Evolutionary conservation across 2,329 filamentous ascomycete genomes (phyloP), one percentile per base, ranked within the genome.

Genomic region (Emmonsiellopsis sp.): DNA sequence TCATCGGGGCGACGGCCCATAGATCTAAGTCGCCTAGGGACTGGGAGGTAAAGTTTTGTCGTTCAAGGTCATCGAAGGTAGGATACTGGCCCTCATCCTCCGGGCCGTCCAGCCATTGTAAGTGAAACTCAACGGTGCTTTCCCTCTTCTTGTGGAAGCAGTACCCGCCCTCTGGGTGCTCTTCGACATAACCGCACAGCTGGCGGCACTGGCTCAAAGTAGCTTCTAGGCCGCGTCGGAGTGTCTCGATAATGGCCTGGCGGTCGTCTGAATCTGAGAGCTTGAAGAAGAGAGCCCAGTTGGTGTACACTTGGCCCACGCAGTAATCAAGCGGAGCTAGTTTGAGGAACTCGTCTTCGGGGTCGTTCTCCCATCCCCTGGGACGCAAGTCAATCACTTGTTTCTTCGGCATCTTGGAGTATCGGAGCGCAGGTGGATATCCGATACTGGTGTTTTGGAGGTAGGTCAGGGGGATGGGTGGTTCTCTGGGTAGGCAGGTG

Each of bases 281-380:
- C 5, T 61, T 62, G 57, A 74, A 74, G 55, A 73, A 73, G 0
- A 74, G 53, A 0, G 67, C 67, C 21, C 69, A 74, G 55, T 69
- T 70, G 49, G 66, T 72, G 56, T 71, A 74, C 14, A 36, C 21
- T 11, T 46, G 10, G 57, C 62, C 37, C 58, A 62, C 0, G 56
- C 62, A 0, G 65, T 61, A 34, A 62, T 73, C 68, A 3, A 74
- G 63, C 0, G 64, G 71, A 1, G 69, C 69, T 21, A 73, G 55
- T 50, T 65, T 67, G 56, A 68, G 66, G 1, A 63, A 60, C 55
- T 73, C 69, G 49, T 71, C 69, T 5, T 66, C 62, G 0, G 65
- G 65, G 36, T 70, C 66, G n/a, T 60, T 62, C 49, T 73, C 67
- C 69, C 69, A 72, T 0, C 67, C 68, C 0, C 52, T 46, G 0